Conservation (phyloP, 306 rosid genomes). For the Astragalus glycyphyllos region DNA sequence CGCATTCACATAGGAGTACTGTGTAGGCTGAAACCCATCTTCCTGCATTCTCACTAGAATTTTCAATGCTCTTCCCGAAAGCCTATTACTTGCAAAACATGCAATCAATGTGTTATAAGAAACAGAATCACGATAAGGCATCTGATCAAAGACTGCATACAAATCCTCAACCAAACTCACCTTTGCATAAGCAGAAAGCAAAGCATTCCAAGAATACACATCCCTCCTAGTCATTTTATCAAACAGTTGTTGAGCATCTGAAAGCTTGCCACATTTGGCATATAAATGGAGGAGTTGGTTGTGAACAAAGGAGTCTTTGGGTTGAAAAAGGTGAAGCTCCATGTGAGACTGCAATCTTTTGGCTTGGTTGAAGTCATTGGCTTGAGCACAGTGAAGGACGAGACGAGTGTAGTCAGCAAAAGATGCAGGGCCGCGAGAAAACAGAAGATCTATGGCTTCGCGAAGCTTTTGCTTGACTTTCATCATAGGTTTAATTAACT, state of each 20-base stretch:
- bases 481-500: conserved; percentile 37
- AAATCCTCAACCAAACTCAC: conserved; percentile 46
- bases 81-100: conserved; percentile 52
- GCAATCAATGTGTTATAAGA: conserved; percentile 65
- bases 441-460: conserved; percentile 54
- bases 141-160: conserved; percentile 49
- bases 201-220: conserved; percentile 65
- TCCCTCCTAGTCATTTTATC: conserved; percentile 61
- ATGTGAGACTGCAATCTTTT: conserved; percentile 74
- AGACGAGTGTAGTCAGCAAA: conserved; percentile 64
- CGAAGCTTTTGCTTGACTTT: conserved; percentile 53
- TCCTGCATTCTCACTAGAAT: conserved; percentile 56
- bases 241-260: conserved; percentile 58
- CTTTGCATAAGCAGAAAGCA: conserved; percentile 62
- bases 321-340: conserved; percentile 64
- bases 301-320: conserved; percentile 59
- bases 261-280: conserved; percentile 58
- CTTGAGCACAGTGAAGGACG: conserved; percentile 64
- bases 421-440: conserved; percentile 55
- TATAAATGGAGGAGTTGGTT: conserved; percentile 65
- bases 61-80: conserved; percentile 50
- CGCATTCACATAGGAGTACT: conserved; percentile 61
- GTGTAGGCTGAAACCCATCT: conserved; percentile 57
- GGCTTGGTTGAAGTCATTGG: conserved; percentile 60
- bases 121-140: conserved; percentile 62